These are phyloP conservation scores for Fragilaria crotonensis DNA, from an alignment of 108 stramenopile genomes.

Conservation along the genomic window DNA sequence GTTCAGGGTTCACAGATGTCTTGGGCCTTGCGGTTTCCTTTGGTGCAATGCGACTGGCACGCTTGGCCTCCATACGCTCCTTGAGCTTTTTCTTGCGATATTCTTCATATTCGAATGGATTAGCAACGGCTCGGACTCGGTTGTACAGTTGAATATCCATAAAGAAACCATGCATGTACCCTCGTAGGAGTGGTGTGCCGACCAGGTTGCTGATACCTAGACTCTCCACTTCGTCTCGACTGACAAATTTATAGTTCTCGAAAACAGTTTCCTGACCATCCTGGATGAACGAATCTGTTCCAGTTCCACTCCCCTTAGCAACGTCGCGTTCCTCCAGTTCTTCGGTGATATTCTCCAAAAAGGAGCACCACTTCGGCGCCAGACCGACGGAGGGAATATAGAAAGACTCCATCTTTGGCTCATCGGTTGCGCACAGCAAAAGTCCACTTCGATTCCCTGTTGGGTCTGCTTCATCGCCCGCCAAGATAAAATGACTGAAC, in stretches of 20 bases:
- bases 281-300: conserved; percentile 27
- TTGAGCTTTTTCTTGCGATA: conserved; percentile 90
- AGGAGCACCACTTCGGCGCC: conserved; percentile 98
- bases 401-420: conserved; percentile 88
- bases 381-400: conserved; percentile 93
- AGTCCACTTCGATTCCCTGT: conserved; percentile 84
- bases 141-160: conserved; percentile 94
- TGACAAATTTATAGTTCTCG: conserved; percentile 99
- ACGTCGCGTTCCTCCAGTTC: conserved; percentile 95
- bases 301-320: conserved; percentile 27
- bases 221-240: conserved; percentile 85
- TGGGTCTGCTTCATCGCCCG: conserved; percentile 76
- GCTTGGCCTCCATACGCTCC: conserved; percentile 83
- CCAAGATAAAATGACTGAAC: conserved; percentile 84
- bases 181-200: conserved; percentile 91
- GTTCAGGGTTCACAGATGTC: conserved; percentile 55
- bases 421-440: conserved; percentile 89
- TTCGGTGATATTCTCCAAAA: conserved; percentile 96
- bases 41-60: conserved; percentile 79
- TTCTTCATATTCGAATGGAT: conserved; percentile 96
- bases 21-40: conserved; percentile 28
- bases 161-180: conserved; percentile 99
- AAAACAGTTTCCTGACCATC: conserved; percentile 76
- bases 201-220: conserved; percentile 91
- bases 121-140: conserved; percentile 84